Evolutionary conservation across 805 yeast species (phyloP).

Genomic region (Teunomyces funiuensis): DNA sequence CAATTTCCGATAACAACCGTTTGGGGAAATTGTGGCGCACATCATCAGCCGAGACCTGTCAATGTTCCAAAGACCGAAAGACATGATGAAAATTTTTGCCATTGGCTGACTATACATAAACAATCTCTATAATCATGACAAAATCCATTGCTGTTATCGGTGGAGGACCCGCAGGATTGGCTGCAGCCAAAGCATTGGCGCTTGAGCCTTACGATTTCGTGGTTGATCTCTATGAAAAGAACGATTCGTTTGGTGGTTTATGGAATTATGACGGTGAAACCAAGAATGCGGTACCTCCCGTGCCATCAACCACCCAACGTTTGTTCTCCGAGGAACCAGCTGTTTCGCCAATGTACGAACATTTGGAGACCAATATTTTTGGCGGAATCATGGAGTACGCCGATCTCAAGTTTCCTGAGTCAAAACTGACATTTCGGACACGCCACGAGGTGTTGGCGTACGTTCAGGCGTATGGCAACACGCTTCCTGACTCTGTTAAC

Average conservation of each 20-base stretch:
- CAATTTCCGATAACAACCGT: too few relatives aligned
- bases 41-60: too few relatives aligned
- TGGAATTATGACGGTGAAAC: slow-evolving; percentile 37
- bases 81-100: too few relatives aligned
- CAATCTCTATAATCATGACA: not conserved
- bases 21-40: slow-evolving; percentile 1
- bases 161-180: slow-evolving; percentile 27
- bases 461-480: slow-evolving; percentile 15
- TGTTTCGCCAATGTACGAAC: slow-evolving; percentile 24
- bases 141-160: slow-evolving; percentile 25
- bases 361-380: slow-evolving; percentile 40
- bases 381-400: slow-evolving; percentile 47
- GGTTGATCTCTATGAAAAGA: slow-evolving; percentile 42
- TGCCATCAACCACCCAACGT: slow-evolving; percentile 6
- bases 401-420: slow-evolving; percentile 26
- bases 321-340: slow-evolving; percentile 7
- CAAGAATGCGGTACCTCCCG: slow-evolving; percentile 13
- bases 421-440: slow-evolving; percentile 13
- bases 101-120: too few relatives aligned
- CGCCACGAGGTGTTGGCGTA: slow-evolving; percentile 19
- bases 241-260: slow-evolving; percentile 41
- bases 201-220: slow-evolving; percentile 22
- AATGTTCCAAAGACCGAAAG: too few relatives aligned
- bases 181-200: slow-evolving; percentile 24
- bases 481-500: slow-evolving; percentile 14